Percentiles rank a stretch among this genome's conserved stretches.
phyloP scores from a whole-genome alignment of 805 yeast species.

The Wickerhamiella allomyrinae region DNA sequence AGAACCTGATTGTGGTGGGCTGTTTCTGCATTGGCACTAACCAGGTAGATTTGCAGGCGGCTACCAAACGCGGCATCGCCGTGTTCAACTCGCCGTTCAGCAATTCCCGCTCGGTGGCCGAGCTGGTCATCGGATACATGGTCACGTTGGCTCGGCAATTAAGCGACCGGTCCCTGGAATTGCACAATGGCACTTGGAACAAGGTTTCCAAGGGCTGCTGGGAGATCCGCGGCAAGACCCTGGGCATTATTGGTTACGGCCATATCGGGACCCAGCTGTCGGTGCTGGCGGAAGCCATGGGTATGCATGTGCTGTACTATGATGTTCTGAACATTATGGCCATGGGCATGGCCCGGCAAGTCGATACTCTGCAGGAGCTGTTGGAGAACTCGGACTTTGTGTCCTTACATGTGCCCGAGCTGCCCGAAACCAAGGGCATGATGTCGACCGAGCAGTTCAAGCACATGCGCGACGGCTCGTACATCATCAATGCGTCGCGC shows the following conservation, averaged over 20 bases:
- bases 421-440: conserved; percentile 82
- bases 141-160: conserved; percentile 89
- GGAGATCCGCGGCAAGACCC: conserved; percentile 98
- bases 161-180: conserved; percentile 90
- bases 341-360: conserved; percentile 93
- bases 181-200: conserved; percentile 97
- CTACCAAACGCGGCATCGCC: conserved; percentile 86
- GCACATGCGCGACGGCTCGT: conserved; percentile 92
- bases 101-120: conserved; percentile 97
- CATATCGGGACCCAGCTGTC: conserved; percentile 96
- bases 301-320: conserved; percentile 90
- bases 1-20: conserved; percentile 79
- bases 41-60: conserved; percentile 86
- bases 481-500: conserved; percentile 89
- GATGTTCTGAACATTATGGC: conserved; percentile 90
- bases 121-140: conserved; percentile 88
- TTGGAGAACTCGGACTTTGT: conserved; percentile 74
- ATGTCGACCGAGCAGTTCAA: conserved; percentile 82
- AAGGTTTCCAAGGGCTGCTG: conserved; percentile 90
- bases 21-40: conserved; percentile 99
- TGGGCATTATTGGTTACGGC: conserved; percentile 95
- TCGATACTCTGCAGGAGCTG: conserved; percentile 67
- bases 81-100: conserved; percentile 98
- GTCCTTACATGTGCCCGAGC: conserved; percentile 87
- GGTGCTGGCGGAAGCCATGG: conserved; percentile 93